phyloP scores from a whole-genome alignment of 306 rosid species.

The Adenanthera pavonina region DNA sequence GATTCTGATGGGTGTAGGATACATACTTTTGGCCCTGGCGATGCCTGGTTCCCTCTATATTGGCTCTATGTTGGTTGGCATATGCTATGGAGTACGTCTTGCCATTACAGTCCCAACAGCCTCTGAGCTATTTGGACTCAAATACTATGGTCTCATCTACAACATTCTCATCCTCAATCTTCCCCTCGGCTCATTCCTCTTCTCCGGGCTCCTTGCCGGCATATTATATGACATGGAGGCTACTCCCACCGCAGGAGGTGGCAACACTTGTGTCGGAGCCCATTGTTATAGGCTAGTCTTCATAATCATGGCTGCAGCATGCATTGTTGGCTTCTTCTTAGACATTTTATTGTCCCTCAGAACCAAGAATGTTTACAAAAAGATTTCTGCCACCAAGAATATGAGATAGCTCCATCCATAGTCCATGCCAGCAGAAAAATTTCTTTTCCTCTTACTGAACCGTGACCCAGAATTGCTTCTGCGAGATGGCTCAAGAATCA shows the following conservation, averaged over 20 bases:
- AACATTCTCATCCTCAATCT: slow-evolving; percentile 88
- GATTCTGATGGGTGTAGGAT: slow-evolving; percentile 67
- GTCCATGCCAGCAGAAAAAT: too few relatives aligned
- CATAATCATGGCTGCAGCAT: slow-evolving; percentile 72
- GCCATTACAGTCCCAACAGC: slow-evolving; percentile 68
- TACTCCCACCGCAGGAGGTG: slow-evolving; percentile 66
- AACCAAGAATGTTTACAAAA: slow-evolving; percentile 65
- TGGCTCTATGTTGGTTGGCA: slow-evolving; percentile 61
- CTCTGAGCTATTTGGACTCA: slow-evolving; percentile 65
- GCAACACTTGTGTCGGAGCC: slow-evolving; percentile 85
- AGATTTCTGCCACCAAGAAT: slow-evolving; percentile 62
- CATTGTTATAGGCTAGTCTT: slow-evolving; percentile 85
- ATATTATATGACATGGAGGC: slow-evolving; percentile 86
- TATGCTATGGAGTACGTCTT: slow-evolving; percentile 68
- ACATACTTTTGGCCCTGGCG: slow-evolving; percentile 58
- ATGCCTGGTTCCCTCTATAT: slow-evolving; percentile 70
- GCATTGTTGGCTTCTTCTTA: slow-evolving; percentile 72
- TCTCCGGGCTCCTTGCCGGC: slow-evolving; percentile 91
- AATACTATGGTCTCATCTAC: slow-evolving; percentile 74
- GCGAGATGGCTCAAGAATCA: not conserved
- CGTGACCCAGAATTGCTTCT: too few relatives aligned
- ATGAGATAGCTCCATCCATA: not conserved
- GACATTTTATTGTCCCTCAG: slow-evolving; percentile 70
- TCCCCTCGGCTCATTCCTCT: slow-evolving; percentile 91
- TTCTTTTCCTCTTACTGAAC: too few relatives aligned